Percentiles rank a stretch among this genome's conserved stretches.
phyloP scores from a whole-genome alignment of 257 asterid species.

The Rehmannia glutinosa region DNA sequence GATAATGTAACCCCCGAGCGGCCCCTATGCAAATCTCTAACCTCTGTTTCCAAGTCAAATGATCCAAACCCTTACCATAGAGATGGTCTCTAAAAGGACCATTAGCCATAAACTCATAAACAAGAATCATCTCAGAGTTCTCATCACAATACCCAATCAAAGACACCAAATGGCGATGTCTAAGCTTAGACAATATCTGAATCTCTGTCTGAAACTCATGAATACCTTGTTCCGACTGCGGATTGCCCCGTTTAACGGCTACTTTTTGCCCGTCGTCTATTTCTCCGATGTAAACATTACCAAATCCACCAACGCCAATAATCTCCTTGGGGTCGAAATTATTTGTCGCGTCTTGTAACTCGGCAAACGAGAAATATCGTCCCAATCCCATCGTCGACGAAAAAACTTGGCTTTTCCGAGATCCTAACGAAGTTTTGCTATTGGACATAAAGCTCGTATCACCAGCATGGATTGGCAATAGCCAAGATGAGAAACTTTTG shows the following conservation, averaged over 20 bases:
- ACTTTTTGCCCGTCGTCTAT: slow-evolving; percentile 73
- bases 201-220: slow-evolving; percentile 90
- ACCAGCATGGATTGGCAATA: slow-evolving; percentile 68
- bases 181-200: slow-evolving; percentile 79
- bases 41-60: slow-evolving; percentile 74
- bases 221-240: slow-evolving; percentile 93
- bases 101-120: slow-evolving; percentile 83
- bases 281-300: slow-evolving; percentile 68
- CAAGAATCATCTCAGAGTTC: slow-evolving; percentile 83
- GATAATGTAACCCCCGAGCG: slow-evolving; percentile 90
- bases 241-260: slow-evolving; percentile 88
- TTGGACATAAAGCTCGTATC: slow-evolving; percentile 36
- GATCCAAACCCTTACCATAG: slow-evolving; percentile 30
- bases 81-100: slow-evolving; percentile 87
- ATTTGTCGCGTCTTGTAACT: slow-evolving; percentile 69
- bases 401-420: slow-evolving; percentile 44
- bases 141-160: slow-evolving; percentile 91
- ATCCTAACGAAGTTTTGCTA: slow-evolving; percentile 31
- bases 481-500: slow-evolving; percentile 86
- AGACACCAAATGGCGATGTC: slow-evolving; percentile 90
- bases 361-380: slow-evolving; percentile 44
- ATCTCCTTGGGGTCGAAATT: slow-evolving; percentile 64
- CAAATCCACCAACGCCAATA: slow-evolving; percentile 90
- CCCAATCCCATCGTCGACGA: slow-evolving; percentile 51
- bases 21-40: slow-evolving; percentile 84